phyloP scores from a whole-genome alignment of 331 rosid genomes.

The Rosa hybrid region DNA sequence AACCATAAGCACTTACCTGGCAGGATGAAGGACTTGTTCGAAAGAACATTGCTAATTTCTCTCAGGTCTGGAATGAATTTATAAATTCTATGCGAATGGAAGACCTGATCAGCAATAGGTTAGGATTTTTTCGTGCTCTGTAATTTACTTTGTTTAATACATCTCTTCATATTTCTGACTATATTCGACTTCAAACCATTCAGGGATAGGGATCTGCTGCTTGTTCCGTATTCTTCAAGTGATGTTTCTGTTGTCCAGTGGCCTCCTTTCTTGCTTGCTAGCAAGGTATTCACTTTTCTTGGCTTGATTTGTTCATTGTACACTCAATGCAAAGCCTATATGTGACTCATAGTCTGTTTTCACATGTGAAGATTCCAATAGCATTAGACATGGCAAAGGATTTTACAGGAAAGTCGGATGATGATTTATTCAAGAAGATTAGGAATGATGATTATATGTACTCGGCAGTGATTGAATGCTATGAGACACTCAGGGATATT shows the following conservation, averaged over 20 bases:
- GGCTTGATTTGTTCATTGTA: constrained; percentile 16
- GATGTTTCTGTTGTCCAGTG: constrained; percentile 79
- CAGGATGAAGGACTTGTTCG: constrained; percentile 53
- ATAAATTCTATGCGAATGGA: constrained; percentile 80
- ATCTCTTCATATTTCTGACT: constrained; percentile 38
- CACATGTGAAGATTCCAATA: constrained; percentile 79
- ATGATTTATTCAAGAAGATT: constrained; percentile 74
- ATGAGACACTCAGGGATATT: constrained; percentile 73
- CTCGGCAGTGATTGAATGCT: constrained; percentile 91
- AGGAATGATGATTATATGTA: constrained; percentile 68
- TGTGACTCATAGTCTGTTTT: constrained; percentile 25
- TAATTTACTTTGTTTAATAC: constrained; percentile 4
- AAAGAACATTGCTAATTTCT: constrained; percentile 69
- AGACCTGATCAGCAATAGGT: constrained; percentile 88
- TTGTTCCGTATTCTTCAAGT: constrained; percentile 67
- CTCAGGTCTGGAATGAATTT: constrained; percentile 88
- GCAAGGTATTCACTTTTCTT: constrained; percentile 65
- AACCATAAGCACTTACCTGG: constrained; percentile 31
- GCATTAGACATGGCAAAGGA: constrained; percentile 99
- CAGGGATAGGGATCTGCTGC: constrained; percentile 92
- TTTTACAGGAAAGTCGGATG: constrained; percentile 71
- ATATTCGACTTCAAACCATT: constrained; percentile 25
- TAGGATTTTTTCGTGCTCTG: constrained; percentile 29
- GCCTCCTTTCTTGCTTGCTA: constrained; percentile 99
- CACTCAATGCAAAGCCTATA: constrained; percentile 17